These are phyloP conservation scores for Candida awuae DNA, from an alignment of 805 yeast genomes.

Conservation along the genomic window DNA sequence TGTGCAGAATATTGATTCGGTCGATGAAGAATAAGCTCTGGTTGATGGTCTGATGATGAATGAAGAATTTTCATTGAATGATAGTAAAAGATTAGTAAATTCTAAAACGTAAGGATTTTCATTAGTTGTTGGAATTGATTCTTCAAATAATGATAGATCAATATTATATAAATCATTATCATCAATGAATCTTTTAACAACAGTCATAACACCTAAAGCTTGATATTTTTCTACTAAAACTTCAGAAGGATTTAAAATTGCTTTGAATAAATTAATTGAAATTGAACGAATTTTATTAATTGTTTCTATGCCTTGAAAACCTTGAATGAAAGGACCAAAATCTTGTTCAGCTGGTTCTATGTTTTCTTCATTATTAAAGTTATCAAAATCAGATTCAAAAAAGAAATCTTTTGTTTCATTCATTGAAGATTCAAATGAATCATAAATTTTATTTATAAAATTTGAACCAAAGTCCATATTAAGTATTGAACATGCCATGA, in stretches of 20 bases:
- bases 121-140: neutral
- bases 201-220: slow-evolving; percentile 46
- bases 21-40: slow-evolving; percentile 15
- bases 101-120: slow-evolving; percentile 10
- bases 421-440: slow-evolving; percentile 11
- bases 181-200: slow-evolving; percentile 27
- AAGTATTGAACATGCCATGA: slow-evolving; percentile 47
- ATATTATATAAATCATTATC: slow-evolving; percentile 20
- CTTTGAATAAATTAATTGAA: slow-evolving; percentile 36
- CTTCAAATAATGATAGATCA: slow-evolving; percentile 14
- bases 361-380: no score
- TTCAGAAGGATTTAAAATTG: slow-evolving; percentile 41
- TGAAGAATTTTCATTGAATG: slow-evolving; percentile 10
- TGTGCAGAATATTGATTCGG: slow-evolving; percentile 12
- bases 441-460: slow-evolving; percentile 23
- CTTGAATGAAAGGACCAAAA: slow-evolving; percentile 41
- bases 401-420: no score
- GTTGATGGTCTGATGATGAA: slow-evolving; percentile 4
- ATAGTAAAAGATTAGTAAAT: slow-evolving; percentile 13
- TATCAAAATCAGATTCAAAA: no score
- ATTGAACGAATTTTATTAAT: slow-evolving; percentile 34
- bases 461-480: slow-evolving; percentile 38
- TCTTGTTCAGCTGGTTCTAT: slow-evolving; percentile 33
- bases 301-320: slow-evolving; percentile 36
- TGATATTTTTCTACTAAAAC: slow-evolving; percentile 44